phyloP scores from a whole-genome alignment of 345 rosid genomes.

The Noccaea caerulescens region DNA sequence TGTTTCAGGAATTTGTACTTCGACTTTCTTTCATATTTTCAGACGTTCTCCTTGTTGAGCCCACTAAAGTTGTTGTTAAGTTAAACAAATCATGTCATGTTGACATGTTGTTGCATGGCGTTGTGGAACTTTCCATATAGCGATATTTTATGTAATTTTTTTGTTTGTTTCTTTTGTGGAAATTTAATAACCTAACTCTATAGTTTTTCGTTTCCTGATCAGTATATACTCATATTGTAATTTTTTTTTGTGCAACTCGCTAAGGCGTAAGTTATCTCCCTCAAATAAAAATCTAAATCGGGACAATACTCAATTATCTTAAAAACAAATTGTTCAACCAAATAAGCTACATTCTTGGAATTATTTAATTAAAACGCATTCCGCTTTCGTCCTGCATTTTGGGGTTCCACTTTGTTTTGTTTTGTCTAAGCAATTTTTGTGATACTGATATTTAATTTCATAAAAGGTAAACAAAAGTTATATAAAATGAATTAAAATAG shows the following conservation, averaged over 20 bases:
- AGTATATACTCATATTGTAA: not conserved
- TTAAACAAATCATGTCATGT: constrained; percentile 9
- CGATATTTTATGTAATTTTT: not conserved
- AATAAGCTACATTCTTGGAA: not conserved
- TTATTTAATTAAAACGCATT: constrained; percentile 6
- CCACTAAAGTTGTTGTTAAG: not conserved
- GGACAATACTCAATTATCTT: constrained; percentile 13
- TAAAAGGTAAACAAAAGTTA: constrained; percentile 30
- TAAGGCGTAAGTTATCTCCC: not conserved
- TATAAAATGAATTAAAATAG: constrained; percentile 15
- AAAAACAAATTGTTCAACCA: not conserved
- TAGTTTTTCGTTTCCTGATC: not conserved
- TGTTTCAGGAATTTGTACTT: not conserved
- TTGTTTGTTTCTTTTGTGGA: not conserved
- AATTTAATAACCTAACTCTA: not conserved
- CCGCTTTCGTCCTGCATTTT: constrained; percentile 42
- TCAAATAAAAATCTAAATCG: constrained; percentile 1
- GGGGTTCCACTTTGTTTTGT: constrained; percentile 44
- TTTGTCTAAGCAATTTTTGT: constrained; percentile 32
- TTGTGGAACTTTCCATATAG: constrained; percentile 13
- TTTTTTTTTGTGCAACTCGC: too few relatives aligned
- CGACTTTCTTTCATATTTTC: too few relatives aligned
- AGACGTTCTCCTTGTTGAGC: not conserved
- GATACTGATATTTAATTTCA: constrained; percentile 31
- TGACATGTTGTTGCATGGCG: constrained; percentile 13